Percentiles rank a stretch among this genome's conserved stretches.
Conservation (phyloP, 345 rosid species). For the Populus deltoides region DNA sequence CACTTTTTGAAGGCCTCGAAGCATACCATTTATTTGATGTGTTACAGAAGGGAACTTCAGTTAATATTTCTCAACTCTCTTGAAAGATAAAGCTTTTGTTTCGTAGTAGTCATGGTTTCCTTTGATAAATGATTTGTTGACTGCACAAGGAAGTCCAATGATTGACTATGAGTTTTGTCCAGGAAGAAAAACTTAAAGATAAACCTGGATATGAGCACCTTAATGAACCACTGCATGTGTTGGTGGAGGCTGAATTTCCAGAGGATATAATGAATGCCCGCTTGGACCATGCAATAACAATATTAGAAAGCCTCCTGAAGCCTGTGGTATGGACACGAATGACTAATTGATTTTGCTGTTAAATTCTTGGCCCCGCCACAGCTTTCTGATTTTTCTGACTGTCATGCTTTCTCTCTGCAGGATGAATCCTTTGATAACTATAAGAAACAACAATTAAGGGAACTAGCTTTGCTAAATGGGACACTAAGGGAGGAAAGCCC, state of each 20-base stretch:
- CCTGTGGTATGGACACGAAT: slow-evolving; percentile 62
- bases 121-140: not conserved
- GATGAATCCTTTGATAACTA: slow-evolving; percentile 90
- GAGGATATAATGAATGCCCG: slow-evolving; percentile 71
- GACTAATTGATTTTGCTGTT: not conserved
- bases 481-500: slow-evolving; percentile 88
- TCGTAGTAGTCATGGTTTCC: not conserved
- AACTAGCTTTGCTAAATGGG: slow-evolving; percentile 79
- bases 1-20: not conserved
- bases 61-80: too few relatives aligned
- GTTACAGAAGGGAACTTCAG: not conserved
- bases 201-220: slow-evolving; percentile 96
- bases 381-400: not conserved
- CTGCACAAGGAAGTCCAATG: not conserved
- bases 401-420: slow-evolving; percentile 27
- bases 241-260: slow-evolving; percentile 90
- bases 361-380: not conserved
- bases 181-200: slow-evolving; percentile 92
- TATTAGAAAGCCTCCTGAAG: slow-evolving; percentile 75
- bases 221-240: slow-evolving; percentile 74
- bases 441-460: slow-evolving; percentile 87
- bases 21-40: not conserved
- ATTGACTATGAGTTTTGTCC: slow-evolving; percentile 9
- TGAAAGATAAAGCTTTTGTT: not conserved
- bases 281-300: slow-evolving; percentile 64